Percentiles rank a stretch among this genome's conserved stretches.
phyloP scores from a whole-genome alignment of 2,329 filamentous ascomycete genomes.

The Beauveria australis region DNA sequence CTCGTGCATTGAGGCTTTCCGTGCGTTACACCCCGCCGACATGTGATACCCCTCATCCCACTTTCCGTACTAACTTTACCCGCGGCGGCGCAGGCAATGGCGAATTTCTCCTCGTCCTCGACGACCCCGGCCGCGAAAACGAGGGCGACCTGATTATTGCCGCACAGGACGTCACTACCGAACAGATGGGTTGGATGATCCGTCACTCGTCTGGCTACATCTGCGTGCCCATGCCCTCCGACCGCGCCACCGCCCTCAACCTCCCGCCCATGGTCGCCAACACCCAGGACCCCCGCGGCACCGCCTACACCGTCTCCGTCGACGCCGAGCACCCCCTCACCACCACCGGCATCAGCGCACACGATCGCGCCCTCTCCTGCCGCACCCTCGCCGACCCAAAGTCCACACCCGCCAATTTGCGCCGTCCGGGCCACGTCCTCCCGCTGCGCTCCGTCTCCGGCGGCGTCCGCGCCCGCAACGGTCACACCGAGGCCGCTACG shows the following conservation, averaged over 20 bases:
- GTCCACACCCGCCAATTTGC: conserved; percentile 53
- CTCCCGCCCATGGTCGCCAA: conserved; percentile 81
- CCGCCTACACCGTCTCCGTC: conserved; percentile 86
- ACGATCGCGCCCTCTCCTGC: conserved; percentile 78
- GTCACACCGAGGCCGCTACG: conserved; percentile 89
- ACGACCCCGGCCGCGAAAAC: conserved; percentile 88
- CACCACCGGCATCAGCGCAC: conserved; percentile 83
- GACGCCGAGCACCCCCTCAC: conserved; percentile 67
- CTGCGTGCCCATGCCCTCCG: conserved; percentile 72
- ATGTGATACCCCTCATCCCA: not conserved
- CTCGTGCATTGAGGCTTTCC: conserved; percentile 55
- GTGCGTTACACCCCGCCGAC: conserved; percentile 32
- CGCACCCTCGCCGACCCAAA: conserved; percentile 62
- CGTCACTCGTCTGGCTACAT: conserved; percentile 85
- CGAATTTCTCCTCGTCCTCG: conserved; percentile 93
- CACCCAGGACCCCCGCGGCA: conserved; percentile 75
- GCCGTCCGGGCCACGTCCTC: conserved; percentile 83
- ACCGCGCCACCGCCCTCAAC: conserved; percentile 59
- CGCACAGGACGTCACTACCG: conserved; percentile 70
- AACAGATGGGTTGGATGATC: conserved; percentile 95
- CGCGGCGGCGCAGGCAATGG: conserved; percentile 49
- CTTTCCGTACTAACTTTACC: not conserved
- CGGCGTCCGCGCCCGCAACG: conserved; percentile 69
- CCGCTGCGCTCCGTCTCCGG: conserved; percentile 72
- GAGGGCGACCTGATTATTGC: conserved; percentile 98